phyloP scores from a whole-genome alignment of 1,284 basidiomycete genomes.

The Apiotrichum brassicae region DNA sequence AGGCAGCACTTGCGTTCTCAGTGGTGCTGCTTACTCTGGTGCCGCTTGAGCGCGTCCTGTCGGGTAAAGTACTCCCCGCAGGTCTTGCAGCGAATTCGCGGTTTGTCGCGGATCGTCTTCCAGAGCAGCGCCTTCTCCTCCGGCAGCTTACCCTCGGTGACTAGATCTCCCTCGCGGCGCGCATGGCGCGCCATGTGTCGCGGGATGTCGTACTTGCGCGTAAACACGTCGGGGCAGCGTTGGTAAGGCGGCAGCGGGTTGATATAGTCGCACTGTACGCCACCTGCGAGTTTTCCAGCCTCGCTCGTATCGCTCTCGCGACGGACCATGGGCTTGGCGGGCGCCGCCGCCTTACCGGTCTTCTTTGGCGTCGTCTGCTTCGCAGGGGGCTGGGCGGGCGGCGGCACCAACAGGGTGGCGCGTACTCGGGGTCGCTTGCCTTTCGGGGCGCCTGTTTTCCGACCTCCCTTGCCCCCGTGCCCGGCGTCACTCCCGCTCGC shows the following conservation, averaged over 20 bases:
- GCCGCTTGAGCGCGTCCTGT: slow-evolving; percentile 43
- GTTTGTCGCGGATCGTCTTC: slow-evolving; percentile 43
- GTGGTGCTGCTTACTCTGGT: slow-evolving; percentile 38
- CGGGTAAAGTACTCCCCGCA: slow-evolving; percentile 43
- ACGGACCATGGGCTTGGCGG: background rate
- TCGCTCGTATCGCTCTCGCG: slow-evolving; percentile 1
- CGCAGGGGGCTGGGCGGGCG: background rate
- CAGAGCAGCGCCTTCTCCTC: slow-evolving; percentile 43
- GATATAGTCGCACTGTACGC: slow-evolving; percentile 43
- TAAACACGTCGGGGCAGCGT: slow-evolving; percentile 42
- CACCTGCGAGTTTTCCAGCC: slow-evolving; percentile 14
- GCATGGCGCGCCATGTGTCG: slow-evolving; percentile 45
- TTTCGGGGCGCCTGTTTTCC: slow-evolving; percentile 5
- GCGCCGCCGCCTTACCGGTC: background rate
- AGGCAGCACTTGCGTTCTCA: no score
- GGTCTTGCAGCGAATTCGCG: slow-evolving; percentile 33
- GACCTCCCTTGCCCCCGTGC: slow-evolving; percentile 14
- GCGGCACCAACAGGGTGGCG: slow-evolving; percentile 7
- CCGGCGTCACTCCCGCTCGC: slow-evolving; percentile 22
- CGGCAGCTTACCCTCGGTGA: slow-evolving; percentile 37
- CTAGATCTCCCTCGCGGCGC: slow-evolving; percentile 40
- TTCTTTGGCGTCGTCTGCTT: slow-evolving; percentile 2
- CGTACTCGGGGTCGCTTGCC: slow-evolving; percentile 12
- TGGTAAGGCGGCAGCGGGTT: slow-evolving; percentile 44
- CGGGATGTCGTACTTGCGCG: slow-evolving; percentile 44